Percentiles rank a stretch among this genome's conserved stretches.
Conservation (phyloP, 106 monocot genomes). For the Platanthera zijinensis region DNA sequence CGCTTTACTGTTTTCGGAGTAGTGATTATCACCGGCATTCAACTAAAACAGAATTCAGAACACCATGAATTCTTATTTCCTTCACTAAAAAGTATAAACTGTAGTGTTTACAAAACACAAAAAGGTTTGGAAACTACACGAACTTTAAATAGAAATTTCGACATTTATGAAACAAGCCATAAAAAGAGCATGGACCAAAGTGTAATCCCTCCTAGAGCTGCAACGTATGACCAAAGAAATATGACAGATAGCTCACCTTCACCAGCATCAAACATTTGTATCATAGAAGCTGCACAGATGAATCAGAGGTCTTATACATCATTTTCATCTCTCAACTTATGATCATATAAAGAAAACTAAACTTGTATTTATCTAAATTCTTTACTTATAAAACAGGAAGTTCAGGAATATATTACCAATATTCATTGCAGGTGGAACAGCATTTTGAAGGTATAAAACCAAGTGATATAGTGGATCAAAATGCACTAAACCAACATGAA, state of each 20-base stretch:
- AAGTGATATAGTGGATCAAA: conserved; percentile 62
- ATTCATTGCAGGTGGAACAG: conserved; percentile 78
- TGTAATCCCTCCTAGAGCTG: conserved; percentile 54
- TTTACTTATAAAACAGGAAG: too few species aligned
- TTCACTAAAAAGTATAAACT: too few species aligned
- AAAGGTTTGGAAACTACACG: too few species aligned
- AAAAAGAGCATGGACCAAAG: conserved; percentile 67
- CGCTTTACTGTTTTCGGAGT: too few species aligned
- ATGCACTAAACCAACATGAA: conserved; percentile 44
- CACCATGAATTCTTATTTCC: too few species aligned
- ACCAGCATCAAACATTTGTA: conserved; percentile 60
- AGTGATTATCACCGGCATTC: too few species aligned
- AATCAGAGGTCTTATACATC: neutral
- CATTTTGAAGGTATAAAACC: conserved; percentile 51
- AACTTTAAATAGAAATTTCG: neutral
- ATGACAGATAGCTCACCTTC: conserved; percentile 70
- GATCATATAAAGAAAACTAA: neutral
- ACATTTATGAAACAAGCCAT: conserved; percentile 42
- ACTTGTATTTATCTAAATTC: neutral
- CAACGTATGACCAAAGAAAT: conserved; percentile 55
- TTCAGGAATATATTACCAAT: conserved; percentile 23
- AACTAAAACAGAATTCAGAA: too few species aligned
- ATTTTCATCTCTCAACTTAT: neutral
- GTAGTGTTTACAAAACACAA: too few species aligned
- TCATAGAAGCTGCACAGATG: conserved; percentile 45